These are phyloP conservation scores for Hawksworthiomyces lignivorus DNA, from an alignment of 2,329 filamentous ascomycete genomes.

Conservation along the genomic window DNA sequence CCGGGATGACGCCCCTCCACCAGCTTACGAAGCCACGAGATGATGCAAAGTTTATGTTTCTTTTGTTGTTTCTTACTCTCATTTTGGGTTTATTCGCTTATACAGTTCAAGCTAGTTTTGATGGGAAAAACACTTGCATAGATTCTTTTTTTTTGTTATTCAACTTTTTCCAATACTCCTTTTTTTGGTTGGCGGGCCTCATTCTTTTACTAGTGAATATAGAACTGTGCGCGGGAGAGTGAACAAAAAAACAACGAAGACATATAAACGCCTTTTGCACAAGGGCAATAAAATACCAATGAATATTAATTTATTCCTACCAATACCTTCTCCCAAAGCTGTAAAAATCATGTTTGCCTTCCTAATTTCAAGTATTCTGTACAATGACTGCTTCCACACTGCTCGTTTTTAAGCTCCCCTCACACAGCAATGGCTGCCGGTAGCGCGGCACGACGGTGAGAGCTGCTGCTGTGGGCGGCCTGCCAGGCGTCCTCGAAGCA, in stretches of 20 bases:
- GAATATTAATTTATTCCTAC: too few relatives aligned
- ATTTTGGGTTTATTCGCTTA: neutral
- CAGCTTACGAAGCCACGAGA: slow-evolving; percentile 45
- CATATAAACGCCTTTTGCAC: too few relatives aligned
- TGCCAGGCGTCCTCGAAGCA: slow-evolving; percentile 64
- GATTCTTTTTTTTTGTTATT: neutral
- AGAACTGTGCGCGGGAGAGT: too few relatives aligned
- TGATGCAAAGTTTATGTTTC: neutral
- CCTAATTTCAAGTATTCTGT: too few relatives aligned
- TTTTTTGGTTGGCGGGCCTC: neutral
- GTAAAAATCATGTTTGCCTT: too few relatives aligned
- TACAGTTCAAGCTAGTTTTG: neutral
- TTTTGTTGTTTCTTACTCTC: neutral
- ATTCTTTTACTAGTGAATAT: too few relatives aligned
- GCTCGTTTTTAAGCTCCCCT: neutral
- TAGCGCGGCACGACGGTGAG: neutral
- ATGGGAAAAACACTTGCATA: neutral
- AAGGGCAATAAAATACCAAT: too few relatives aligned
- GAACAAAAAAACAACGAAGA: too few relatives aligned
- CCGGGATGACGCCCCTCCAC: slow-evolving; percentile 50
- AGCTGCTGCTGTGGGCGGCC: slow-evolving; percentile 1
- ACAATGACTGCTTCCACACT: too few relatives aligned
- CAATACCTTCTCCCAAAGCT: too few relatives aligned
- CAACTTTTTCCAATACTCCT: neutral
- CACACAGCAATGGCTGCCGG: neutral